Conservation (phyloP, 345 rosid genomes). For the Balakata baccata region DNA sequence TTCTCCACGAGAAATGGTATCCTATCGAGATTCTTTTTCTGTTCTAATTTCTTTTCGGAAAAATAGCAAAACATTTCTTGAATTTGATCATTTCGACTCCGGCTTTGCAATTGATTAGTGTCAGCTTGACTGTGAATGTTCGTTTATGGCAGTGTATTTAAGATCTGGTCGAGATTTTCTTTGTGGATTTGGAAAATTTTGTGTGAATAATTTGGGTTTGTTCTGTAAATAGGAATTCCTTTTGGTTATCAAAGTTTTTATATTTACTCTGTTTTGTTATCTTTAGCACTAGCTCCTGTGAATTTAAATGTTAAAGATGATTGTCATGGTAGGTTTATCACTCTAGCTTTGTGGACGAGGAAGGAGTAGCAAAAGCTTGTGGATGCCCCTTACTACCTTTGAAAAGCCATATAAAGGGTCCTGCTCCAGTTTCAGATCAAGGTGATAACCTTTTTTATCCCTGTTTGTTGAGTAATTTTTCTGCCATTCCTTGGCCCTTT, state of each 20-base stretch:
- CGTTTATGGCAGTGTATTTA: neutral
- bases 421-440: constrained; percentile 88
- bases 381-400: constrained; percentile 92
- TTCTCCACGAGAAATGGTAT: neutral
- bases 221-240: neutral
- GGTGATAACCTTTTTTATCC: constrained; percentile 32
- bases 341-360: constrained; percentile 87
- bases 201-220: neutral
- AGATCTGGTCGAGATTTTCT: neutral
- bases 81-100: neutral
- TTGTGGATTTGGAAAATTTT: neutral
- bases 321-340: constrained; percentile 65
- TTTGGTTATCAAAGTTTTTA: neutral
- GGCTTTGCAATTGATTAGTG: neutral
- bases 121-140: neutral
- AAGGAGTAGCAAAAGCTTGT: constrained; percentile 73
- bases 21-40: neutral
- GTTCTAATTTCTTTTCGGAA: neutral
- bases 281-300: neutral
- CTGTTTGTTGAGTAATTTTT: neutral
- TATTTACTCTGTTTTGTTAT: neutral
- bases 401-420: constrained; percentile 91
- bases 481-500: neutral
- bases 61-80: neutral
- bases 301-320: neutral